Evolutionary conservation across 2,329 filamentous ascomycete genomes (phyloP).

Genomic region (Colletotrichum sp.): DNA sequence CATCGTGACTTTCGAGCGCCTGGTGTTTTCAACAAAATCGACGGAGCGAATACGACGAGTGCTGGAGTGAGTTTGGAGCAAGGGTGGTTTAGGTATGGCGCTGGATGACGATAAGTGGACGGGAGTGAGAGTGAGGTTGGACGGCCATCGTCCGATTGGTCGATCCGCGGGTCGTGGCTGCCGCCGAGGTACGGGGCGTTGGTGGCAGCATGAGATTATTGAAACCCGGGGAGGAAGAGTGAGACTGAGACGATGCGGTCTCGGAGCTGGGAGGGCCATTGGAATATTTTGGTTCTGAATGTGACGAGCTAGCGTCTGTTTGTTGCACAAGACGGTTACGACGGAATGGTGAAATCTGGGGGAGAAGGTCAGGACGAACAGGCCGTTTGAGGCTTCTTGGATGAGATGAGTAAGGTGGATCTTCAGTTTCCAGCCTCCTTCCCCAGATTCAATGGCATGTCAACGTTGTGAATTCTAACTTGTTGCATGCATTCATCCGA

Average conservation of each 20-base stretch:
- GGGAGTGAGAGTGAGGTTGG: constrained; percentile 4
- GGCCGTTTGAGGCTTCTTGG: neutral
- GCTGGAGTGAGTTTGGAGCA: neutral
- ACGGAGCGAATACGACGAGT: neutral
- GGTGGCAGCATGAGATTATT: neutral
- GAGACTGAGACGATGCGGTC: constrained; percentile 9
- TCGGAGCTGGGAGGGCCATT: neutral
- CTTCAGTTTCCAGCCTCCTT: neutral
- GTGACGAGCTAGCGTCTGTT: neutral
- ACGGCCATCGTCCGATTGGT: constrained; percentile 20
- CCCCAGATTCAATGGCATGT: constrained; percentile 2
- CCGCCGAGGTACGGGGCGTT: neutral
- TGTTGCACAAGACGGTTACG: neutral
- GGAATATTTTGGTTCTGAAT: neutral
- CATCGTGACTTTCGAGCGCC: constrained; percentile 28
- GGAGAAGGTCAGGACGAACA: neutral
- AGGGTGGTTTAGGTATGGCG: neutral
- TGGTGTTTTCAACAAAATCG: constrained; percentile 2
- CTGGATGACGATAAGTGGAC: neutral
- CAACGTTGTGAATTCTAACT: neutral
- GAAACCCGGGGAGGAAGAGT: neutral
- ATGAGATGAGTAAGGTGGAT: neutral
- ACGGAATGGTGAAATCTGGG: neutral
- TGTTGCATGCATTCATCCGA: neutral
- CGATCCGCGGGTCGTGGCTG: neutral